Evolutionary conservation across 1,139 yeast species (phyloP), one percentile per base, ranked within the genome.

Genomic region (Sugiyamaella pinicola): DNA sequence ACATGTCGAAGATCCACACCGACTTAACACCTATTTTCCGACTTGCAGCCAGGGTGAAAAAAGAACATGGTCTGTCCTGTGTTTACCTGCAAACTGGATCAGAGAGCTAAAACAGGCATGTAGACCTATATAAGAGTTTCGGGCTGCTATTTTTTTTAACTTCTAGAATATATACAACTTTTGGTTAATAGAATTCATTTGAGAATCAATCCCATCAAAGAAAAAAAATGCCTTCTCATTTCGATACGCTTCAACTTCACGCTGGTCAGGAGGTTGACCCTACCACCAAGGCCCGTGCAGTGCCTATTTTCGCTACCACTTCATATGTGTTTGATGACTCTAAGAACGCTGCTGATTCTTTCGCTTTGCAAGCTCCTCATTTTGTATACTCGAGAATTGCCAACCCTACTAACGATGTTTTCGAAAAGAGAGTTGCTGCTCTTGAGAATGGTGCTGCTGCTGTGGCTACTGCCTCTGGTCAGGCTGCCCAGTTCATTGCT

Each of bases 381-480:
- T 86, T 75, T 74, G 85, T 90, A 63, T 93, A 93, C 76, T 84
- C 96, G 10, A 82, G 99, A 70, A 79, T 93, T 63, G 85, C 81
- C 81, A 93, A 93, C 75, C 99, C 99, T 57, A 93, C 99, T 60
- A 85, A 79, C 55, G 95, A 85, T 62, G 93, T 87, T 26, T 86
- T 93, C 61, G 99, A 93, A 73, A 82, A 87, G 69, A 82, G 99
- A 74, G 78, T 93, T 53, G 95, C 96, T 54, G 95, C 96, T 49
- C 79, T 93, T 58, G 99, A 93, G 74, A 86, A 87, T 55, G 99
- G 98, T 66, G 83, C 84, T 53, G 96, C 86, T 58, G 98, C 96
- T 3, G 74, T 91, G 57, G 95, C 96, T n/a, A 85, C 86, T 33
- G 72, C 96, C 28, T 90, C 97, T 10, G 98, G 99, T 57, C 97